phyloP scores from a whole-genome alignment of 75 land plant genomes.

The Pinus taeda region DNA sequence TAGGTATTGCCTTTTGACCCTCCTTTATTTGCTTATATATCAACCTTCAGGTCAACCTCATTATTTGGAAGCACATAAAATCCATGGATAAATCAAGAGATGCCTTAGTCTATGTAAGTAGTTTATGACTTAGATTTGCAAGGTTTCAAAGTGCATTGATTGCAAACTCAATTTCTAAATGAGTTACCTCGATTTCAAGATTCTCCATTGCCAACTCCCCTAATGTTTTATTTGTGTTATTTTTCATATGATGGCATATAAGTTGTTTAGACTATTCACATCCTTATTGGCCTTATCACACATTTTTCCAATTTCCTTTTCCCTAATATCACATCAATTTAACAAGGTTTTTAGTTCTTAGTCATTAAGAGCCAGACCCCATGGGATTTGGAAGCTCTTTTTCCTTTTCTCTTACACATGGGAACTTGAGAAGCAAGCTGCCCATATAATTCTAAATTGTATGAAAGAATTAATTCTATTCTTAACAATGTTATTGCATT shows the following conservation, averaged over 20 bases:
- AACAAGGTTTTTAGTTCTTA: constrained; percentile 51
- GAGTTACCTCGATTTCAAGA: constrained; percentile 60
- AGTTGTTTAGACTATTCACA: constrained; percentile 30
- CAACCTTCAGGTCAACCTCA: not conserved
- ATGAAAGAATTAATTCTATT: no score
- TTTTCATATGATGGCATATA: constrained; percentile 36
- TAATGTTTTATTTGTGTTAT: constrained; percentile 28
- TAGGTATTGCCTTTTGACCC: not conserved
- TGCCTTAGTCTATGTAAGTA: constrained; percentile 22
- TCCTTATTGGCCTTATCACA: constrained; percentile 47
- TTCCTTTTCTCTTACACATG: constrained; percentile 26
- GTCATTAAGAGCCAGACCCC: constrained; percentile 58
- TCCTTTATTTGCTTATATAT: not conserved
- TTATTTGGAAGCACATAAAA: constrained; percentile 4
- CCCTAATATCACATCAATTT: constrained; percentile 42
- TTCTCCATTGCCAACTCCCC: constrained; percentile 53
- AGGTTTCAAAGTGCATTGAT: constrained; percentile 54
- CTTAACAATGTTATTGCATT: no score
- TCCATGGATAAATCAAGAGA: constrained; percentile 1
- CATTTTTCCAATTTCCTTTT: constrained; percentile 44
- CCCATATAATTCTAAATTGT: no score
- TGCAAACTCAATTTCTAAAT: constrained; percentile 68
- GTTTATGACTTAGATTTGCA: constrained; percentile 46
- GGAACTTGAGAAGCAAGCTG: no score
- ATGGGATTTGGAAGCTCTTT: constrained; percentile 49